phyloP scores from a whole-genome alignment of 2,329 filamentous ascomycete species.

The Diaporthe aspalathi region DNA sequence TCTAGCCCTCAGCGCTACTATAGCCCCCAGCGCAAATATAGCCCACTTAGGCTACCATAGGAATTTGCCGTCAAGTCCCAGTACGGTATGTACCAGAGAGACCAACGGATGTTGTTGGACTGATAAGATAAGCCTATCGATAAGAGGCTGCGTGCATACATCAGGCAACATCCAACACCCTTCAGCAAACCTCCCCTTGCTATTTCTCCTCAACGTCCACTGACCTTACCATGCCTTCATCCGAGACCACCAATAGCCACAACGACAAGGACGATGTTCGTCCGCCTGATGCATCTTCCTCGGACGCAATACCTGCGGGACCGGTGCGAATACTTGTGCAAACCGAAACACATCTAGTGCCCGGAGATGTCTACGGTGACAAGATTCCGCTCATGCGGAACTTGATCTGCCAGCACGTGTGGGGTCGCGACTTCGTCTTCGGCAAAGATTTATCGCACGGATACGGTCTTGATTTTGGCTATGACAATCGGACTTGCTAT shows the following conservation, averaged over 20 bases:
- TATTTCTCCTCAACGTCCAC: neutral
- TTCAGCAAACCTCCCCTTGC: neutral
- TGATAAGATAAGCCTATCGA: no score
- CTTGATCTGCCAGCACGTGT: constrained; percentile 1
- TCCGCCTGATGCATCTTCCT: neutral
- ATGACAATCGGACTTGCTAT: neutral
- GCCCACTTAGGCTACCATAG: no score
- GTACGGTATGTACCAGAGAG: no score
- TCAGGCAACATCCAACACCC: neutral
- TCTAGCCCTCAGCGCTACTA: no score
- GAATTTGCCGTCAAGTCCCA: no score
- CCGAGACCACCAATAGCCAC: neutral
- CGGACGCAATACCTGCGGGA: neutral
- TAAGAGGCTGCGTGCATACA: no score
- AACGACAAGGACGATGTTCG: neutral
- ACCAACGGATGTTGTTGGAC: no score
- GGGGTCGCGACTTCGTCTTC: neutral
- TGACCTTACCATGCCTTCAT: neutral
- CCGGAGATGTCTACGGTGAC: neutral
- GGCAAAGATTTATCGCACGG: neutral
- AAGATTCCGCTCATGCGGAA: neutral
- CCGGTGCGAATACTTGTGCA: neutral
- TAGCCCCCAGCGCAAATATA: no score
- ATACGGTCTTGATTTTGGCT: neutral
- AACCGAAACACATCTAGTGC: neutral